Conservation (phyloP, 768 basidiomycete species). For the Termitomyces titanicus region DNA sequence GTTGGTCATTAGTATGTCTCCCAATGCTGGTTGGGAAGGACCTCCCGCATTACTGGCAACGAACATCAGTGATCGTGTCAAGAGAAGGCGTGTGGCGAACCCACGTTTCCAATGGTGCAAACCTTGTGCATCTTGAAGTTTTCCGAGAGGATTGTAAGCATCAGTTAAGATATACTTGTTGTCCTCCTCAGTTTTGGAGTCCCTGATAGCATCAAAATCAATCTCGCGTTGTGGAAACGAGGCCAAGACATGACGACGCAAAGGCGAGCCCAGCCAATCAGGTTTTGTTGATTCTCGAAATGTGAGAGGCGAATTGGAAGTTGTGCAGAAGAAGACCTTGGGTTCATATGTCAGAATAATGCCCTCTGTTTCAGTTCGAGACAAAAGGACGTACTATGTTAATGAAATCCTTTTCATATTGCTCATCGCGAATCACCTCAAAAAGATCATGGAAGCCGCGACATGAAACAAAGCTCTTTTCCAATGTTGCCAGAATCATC, state of each 20-base stretch:
- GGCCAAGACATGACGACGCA: conserved; percentile 59
- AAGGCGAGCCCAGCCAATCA: conserved; percentile 67
- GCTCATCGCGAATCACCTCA: conserved; percentile 39
- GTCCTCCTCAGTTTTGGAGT: conserved; percentile 28
- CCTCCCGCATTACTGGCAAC: conserved; percentile 67
- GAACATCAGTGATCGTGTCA: conserved; percentile 2
- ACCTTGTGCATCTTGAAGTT: conserved; percentile 63
- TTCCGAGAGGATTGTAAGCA: conserved; percentile 53
- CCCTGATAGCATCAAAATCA: conserved; percentile 37
- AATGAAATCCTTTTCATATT: conserved; percentile 49
- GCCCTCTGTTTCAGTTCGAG: background rate
- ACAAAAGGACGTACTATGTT: conserved; percentile 59
- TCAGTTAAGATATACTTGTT: conserved; percentile 59
- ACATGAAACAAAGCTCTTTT: conserved; percentile 71
- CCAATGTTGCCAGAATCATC: conserved; percentile 68
- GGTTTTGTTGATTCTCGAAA: conserved; percentile 52
- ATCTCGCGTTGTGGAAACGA: conserved; percentile 53
- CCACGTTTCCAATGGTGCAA: conserved; percentile 74
- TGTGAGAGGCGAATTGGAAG: conserved; percentile 45
- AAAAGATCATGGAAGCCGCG: conserved; percentile 78
- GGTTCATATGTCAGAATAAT: background rate
- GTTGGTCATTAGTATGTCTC: conserved; percentile 60
- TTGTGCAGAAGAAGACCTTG: conserved; percentile 83
- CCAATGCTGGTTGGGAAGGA: conserved; percentile 73
- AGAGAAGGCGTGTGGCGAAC: conserved; percentile 18